Evolutionary conservation across 2,329 filamentous ascomycete species (phyloP).

Genomic region (Claviceps maximensis): DNA sequence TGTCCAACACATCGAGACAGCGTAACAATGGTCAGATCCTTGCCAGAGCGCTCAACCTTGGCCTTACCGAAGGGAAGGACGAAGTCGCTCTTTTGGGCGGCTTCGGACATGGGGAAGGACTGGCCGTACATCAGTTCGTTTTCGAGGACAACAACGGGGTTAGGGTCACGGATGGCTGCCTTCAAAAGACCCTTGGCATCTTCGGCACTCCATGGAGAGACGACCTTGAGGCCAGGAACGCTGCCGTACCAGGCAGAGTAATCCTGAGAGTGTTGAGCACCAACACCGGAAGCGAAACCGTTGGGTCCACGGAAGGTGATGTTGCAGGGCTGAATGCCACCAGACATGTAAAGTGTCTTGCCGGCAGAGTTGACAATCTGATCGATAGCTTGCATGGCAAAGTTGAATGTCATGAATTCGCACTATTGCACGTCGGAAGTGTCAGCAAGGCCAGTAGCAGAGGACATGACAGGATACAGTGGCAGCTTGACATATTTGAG

Average conservation of each 20-base stretch:
- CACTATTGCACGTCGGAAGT: conserved; percentile 38
- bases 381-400: conserved; percentile 99
- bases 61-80: conserved; percentile 97
- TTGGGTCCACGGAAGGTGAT: conserved; percentile 99
- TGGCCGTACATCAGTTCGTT: conserved; percentile 90
- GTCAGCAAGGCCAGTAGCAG: not conserved
- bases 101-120: conserved; percentile 93
- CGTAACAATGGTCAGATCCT: conserved; percentile 90
- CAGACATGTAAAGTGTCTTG: conserved; percentile 99
- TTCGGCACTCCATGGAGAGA: conserved; percentile 90
- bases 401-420: conserved; percentile 99
- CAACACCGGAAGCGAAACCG: conserved; percentile 92
- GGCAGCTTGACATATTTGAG: not conserved
- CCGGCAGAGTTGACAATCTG: conserved; percentile 98
- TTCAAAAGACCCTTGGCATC: conserved; percentile 97
- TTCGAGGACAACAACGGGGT: conserved; percentile 85
- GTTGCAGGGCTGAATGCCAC: conserved; percentile 98
- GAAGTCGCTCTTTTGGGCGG: conserved; percentile 90
- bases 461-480: not conserved
- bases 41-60: conserved; percentile 94
- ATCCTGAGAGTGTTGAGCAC: conserved; percentile 96
- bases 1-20: conserved; percentile 93
- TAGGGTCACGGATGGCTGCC: conserved; percentile 94
- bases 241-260: conserved; percentile 98
- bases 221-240: conserved; percentile 94